Base-by-base conservation (phyloP, 768 basidiomycete species). In the Termitomyces sp. region DNA sequence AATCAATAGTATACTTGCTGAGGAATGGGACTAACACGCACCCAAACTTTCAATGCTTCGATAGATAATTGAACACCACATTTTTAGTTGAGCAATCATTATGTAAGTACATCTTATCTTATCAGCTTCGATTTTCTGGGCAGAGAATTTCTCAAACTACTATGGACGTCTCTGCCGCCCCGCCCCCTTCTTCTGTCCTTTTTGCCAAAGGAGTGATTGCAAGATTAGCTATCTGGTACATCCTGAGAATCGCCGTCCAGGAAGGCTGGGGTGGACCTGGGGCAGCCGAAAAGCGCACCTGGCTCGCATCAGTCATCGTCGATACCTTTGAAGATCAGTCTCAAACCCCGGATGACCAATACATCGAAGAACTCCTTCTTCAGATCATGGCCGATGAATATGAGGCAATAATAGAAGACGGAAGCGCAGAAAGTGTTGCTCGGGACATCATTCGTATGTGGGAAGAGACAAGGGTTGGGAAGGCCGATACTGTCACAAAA, bases 351-450 rank as follows among this genome's bases (percentile, higher is more conserved):
- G 93, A 95, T 64, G 81, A 80, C 25, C 77, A 84, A 63, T 92
- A 95, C 63, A 74, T 98, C 59, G 92, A 92, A 65, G 85, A 91
- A 52, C 75, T 89, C 61, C 76, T 98, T 14, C 76, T 90, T 12
- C 92, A 96, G 65, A 82, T 91, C 46, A 85, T 97, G 80, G 76
- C 77, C 8, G 92, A 97, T 63, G 95, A 97, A 66, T 98, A 92
- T 65, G 92, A 94, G 21, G 81, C 84, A 14, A 73, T 79, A 11
- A 73, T 98, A 23, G 94, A 97, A 62, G 96, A 98, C 64, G 91
- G 83, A 19, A 94, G 91, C 54, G 85, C 87, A 1, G 84, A 85
- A 56, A 73, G 69, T 3, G 85, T 98, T 42, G 88, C 92, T 11
- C 73, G 68, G 61, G 92, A 95, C 65, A 75, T 95, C 32, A 78